Percentiles rank a stretch among this genome's conserved stretches.
Conservation (phyloP, 345 rosid species). For the Aurinia saxatilis region DNA sequence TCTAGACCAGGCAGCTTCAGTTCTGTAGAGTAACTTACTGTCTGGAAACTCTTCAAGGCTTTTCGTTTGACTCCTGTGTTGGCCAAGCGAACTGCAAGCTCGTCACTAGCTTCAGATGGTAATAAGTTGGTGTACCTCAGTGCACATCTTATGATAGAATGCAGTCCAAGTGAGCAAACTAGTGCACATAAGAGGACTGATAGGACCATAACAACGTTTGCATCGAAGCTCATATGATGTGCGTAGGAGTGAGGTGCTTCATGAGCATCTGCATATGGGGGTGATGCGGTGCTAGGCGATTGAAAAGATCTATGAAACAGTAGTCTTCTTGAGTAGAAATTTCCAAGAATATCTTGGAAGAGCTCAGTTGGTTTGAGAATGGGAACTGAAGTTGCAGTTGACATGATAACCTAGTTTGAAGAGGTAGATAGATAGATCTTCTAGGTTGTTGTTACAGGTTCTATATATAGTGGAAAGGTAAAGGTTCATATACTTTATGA, state of each 20-base stretch:
- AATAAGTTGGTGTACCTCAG: conserved; percentile 45
- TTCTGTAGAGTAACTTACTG: conserved; percentile 46
- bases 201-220: conserved; percentile 72
- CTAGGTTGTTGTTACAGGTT: conserved; percentile 14
- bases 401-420: conserved; percentile 24
- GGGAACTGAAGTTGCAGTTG: conserved; percentile 13
- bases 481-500: conserved; percentile 14
- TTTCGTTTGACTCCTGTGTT: conserved; percentile 74
- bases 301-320: conserved; percentile 17
- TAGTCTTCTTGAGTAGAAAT: conserved; percentile 23
- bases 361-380: conserved; percentile 14
- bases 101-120: conserved; percentile 25
- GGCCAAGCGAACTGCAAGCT: conserved; percentile 36
- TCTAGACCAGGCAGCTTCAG: conserved; percentile 44
- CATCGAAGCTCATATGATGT: conserved; percentile 44
- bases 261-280: conserved; percentile 22
- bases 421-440: conserved; percentile 18
- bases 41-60: conserved; percentile 62
- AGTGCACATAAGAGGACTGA: conserved; percentile 81
- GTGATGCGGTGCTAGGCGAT: conserved; percentile 31
- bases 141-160: conserved; percentile 63
- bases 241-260: conserved; percentile 30
- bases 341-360: conserved; percentile 14
- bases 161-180: conserved; percentile 71
- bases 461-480: conserved; percentile 27